Evolutionary conservation across 257 asterid genomes (phyloP), one percentile per base, ranked within the genome.

Genomic region (Osmanthus fragrans): DNA sequence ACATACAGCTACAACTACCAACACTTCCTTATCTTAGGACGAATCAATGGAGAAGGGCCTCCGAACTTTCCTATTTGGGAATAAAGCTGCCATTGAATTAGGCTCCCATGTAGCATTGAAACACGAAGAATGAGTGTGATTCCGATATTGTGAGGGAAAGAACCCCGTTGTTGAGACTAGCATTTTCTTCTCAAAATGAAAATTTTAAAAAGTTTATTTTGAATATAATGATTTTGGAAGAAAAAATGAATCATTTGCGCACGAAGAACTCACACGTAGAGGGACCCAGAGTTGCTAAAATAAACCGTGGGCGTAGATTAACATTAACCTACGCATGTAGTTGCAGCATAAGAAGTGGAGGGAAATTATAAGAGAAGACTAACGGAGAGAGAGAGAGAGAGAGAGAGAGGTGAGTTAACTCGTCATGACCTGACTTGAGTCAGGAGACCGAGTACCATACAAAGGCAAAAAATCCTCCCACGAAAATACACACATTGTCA

Each of bases 341-440:
- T 88, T 88, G 94, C 91, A 90, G 94, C 92, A 83, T n/a, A 77
- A 79, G 69, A 45, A 60, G 82, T 76, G 60, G 76, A 49, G 72
- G 79, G 70, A 66, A 83, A 82, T 76, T 60, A 80, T 77, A 66
- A 69, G 60, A 56, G 69, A 73, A 39, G 30, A 63, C 8, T 13
- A 39, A 56, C 18, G 36, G 42, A 39, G 30, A 32, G 39, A 39
- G 54, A 3, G 42, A 19, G 54, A 3, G 42, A 19, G 58, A 13
- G n/a, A 45, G 33, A 40, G 79, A 70, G 76, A 33, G 70, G 21
- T 23, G 91, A 85, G 92, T 83, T 80, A 77, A 82, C 92, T 76
- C 90, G 87, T 74, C 85, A 56, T 77, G 89, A 73, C 79, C 80
- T 75, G 79, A 74, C 80, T 71, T 71, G 92, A 83, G 90, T 83